Evolutionary conservation across 441 rosid species (phyloP).

Genomic region (Adansonia rubrostipa): DNA sequence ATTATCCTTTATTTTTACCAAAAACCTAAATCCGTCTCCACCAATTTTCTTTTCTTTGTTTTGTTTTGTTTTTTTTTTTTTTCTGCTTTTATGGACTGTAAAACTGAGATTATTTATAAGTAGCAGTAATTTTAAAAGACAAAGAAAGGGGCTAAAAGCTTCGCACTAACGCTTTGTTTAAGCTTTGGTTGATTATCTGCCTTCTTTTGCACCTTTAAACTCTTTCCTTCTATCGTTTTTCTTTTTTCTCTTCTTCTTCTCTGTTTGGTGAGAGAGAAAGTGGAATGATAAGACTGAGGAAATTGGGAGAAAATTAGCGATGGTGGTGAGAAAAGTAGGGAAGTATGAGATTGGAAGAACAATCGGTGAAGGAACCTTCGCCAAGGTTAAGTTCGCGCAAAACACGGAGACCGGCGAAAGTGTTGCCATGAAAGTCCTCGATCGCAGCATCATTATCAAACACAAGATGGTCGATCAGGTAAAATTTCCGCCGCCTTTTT

Average conservation of each 20-base stretch:
- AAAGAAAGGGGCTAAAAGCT: neutral
- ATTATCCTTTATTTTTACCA: neutral
- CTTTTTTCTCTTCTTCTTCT: neutral
- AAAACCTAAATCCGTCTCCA: neutral
- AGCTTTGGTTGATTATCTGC: neutral
- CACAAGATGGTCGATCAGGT: constrained; percentile 45
- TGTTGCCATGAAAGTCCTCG: constrained; percentile 95
- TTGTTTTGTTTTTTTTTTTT: neutral
- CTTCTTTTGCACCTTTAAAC: neutral
- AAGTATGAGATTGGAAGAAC: constrained; percentile 97
- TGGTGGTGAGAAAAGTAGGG: constrained; percentile 82
- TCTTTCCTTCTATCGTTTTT: neutral
- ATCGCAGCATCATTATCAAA: constrained; percentile 84
- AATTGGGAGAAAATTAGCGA: constrained; percentile 28
- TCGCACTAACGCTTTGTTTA: neutral
- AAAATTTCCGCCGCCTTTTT: neutral
- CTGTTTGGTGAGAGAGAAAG: constrained; percentile 16
- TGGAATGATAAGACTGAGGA: constrained; percentile 27
- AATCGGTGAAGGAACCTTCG: constrained; percentile 93
- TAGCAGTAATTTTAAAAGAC: neutral
- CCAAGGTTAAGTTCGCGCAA: constrained; percentile 96
- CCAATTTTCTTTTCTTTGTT: neutral
- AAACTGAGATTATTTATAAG: neutral
- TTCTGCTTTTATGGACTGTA: neutral
- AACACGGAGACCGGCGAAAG: constrained; percentile 98